A percentile compares a stretch with the other conserved stretches of the same genome.
phyloP scores from a whole-genome alignment of 1,139 yeast species.

The Suhomyces anneliseae region DNA sequence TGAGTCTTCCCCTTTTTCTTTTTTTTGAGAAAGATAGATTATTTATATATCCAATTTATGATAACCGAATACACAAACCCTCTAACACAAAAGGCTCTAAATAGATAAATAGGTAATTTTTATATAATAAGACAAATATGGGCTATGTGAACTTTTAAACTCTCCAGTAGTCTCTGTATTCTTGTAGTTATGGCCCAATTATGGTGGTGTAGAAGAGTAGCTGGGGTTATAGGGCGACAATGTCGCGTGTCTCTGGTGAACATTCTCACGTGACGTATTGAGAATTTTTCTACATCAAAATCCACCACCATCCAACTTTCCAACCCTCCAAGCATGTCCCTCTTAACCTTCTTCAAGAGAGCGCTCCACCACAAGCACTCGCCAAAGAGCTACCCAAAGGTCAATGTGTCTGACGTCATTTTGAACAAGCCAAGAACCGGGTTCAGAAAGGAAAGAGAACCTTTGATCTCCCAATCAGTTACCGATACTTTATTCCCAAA shows the following conservation, averaged over 20 bases:
- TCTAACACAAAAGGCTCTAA: too few relatives aligned
- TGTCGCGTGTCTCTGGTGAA: neutral
- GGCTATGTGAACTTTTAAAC: too few relatives aligned
- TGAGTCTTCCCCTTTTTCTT: too few relatives aligned
- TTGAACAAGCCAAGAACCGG: slow-evolving; percentile 42
- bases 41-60: too few relatives aligned
- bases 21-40: too few relatives aligned
- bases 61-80: too few relatives aligned
- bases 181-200: too few relatives aligned
- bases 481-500: slow-evolving; percentile 45
- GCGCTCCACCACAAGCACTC: slow-evolving; percentile 36
- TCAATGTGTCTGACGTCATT: slow-evolving; percentile 39
- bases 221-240: too few relatives aligned
- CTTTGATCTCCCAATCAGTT: slow-evolving; percentile 42
- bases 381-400: slow-evolving; percentile 39
- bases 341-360: slow-evolving; percentile 13
- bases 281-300: slow-evolving; percentile 4
- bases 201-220: too few relatives aligned
- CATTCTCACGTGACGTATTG: neutral
- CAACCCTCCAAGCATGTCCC: neutral
- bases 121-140: too few relatives aligned
- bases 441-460: slow-evolving; percentile 40
- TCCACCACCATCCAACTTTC: neutral
- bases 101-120: too few relatives aligned
- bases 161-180: too few relatives aligned